Percentiles rank a stretch among this genome's conserved stretches.
phyloP scores from a whole-genome alignment of 2,329 filamentous ascomycete species.

The Hypoxylon sp. region DNA sequence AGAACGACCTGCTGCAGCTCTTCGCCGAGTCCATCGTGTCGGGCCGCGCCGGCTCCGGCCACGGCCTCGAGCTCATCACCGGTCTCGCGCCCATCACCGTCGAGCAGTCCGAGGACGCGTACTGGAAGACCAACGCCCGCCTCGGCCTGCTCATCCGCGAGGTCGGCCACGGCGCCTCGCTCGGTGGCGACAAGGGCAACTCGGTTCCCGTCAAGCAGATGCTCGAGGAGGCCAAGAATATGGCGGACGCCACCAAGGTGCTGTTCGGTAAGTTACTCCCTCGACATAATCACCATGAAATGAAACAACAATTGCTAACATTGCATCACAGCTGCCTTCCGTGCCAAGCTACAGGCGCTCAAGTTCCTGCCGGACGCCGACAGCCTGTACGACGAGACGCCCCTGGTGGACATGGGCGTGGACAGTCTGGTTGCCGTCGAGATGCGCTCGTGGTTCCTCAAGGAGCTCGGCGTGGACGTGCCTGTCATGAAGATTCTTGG shows the following conservation, averaged over 20 bases:
- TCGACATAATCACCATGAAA: too few species aligned
- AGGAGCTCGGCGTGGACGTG: background rate
- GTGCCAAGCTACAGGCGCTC: background rate
- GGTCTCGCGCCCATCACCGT: constrained; percentile 1
- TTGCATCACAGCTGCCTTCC: background rate
- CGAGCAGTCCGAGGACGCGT: background rate
- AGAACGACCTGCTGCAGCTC: background rate
- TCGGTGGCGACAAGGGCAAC: constrained; percentile 1
- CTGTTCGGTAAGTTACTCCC: background rate
- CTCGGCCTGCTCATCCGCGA: background rate
- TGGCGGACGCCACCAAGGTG: background rate
- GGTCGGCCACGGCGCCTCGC: background rate
- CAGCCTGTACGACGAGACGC: background rate
- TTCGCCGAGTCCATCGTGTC: background rate
- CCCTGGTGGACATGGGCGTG: background rate
- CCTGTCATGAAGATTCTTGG: background rate
- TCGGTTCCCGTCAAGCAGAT: background rate
- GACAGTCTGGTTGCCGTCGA: background rate
- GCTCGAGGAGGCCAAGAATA: background rate
- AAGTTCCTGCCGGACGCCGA: background rate
- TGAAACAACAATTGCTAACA: background rate
- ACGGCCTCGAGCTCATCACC: background rate
- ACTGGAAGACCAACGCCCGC: background rate
- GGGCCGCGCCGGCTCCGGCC: constrained; percentile 2
- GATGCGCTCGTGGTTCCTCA: background rate